Evolutionary conservation across 805 yeast genomes (phyloP), one percentile per base, ranked within the genome.

Genomic region (Monosporozyma aquatica): DNA sequence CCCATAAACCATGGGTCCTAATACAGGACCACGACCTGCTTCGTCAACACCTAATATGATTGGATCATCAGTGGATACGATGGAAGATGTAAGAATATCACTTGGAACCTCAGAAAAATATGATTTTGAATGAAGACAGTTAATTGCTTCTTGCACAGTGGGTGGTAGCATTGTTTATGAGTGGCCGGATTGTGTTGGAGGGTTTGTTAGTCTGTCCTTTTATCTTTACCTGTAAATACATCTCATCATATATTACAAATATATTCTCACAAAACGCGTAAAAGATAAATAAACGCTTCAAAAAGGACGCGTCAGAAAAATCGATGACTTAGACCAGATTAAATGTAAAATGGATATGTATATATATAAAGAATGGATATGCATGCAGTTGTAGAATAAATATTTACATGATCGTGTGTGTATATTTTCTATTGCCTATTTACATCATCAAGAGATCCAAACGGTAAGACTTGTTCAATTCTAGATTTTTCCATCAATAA

Each of bases 1-100:
- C 3, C 95, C 95, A 56, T 92, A 92, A 2, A 92, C 98, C 98
- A 92, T 92, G 0, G 97, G 95, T 0, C 98, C 98, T 32, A 94
- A 55, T 0, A 94, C 97, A 0, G 99, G 99, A 0, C 99, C 99
- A 50, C 99, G 72, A 1, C 99, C 99, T 0, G 99, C 99, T 59
- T 92, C 99, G 61, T 92, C 99, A 1, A 92, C 95, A 1, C 99
- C 99, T 9, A 92, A 62, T 3, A 69, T 61, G 1, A 80, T 72
- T 0, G 72, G 67, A 1, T 50, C 44, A 1, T 68, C 64, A 15
- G 23, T 37, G 3, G 35, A 40, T 18, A 26, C 17, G 15, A 11
- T 6, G 6, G 14, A 10, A 15, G 28, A 27, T 18, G 29, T n/a
- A 18, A n/a, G n/a, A n/a, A 37, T 25, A n/a, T 21, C 18, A 9